Evolutionary conservation across 140 eudicot genomes (phyloP), one percentile per base, ranked within the genome.

Genomic region (Bidens hawaiensis): DNA sequence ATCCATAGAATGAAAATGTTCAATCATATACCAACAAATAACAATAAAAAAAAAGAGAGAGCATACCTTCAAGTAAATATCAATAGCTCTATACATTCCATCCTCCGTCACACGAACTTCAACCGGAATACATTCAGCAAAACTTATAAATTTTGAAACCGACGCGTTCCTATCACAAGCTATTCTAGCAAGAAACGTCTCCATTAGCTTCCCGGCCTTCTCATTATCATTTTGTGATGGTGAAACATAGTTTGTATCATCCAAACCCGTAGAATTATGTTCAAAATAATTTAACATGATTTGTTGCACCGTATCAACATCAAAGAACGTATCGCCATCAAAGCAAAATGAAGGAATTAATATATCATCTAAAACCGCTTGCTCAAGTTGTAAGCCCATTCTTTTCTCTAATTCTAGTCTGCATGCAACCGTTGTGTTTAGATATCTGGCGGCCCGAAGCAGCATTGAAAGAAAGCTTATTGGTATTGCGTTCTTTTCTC

Each of bases 31-130:
- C 3, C 15, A 48, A 18, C 27, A 6, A 30, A 66, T 62, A 9
- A 14, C 7, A 15, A 54, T 33, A 2, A 61, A 40, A 40, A 24
- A 22, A 46, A 62, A 22, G 48, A 28, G 57, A 66, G 60, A 30
- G 8, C 62, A 33, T 30, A 90, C 97, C 96, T 90, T 90, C 76
- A 90, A 68, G 81, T 79, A 90, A 54, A 87, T 84, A 64, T 90
- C 97, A 11, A 87, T 84, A 70, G 97, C 90, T 77, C 94, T 77
- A 59, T 90, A 90, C 84, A 87, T 84, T 15, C 96, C 96, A 67
- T 90, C 97, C 65, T 90, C 97, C 4, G 88, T 81, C 28, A 70
- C 66, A 56, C 88, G 64, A 21, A 91, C 52, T 53, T 80, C 86
- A 40, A 75, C 80, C 2, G 97, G 97, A 21, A 90, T 62, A 19